Conservation (phyloP, 2,329 filamentous ascomycete species). For the Ascochyta fabae region DNA sequence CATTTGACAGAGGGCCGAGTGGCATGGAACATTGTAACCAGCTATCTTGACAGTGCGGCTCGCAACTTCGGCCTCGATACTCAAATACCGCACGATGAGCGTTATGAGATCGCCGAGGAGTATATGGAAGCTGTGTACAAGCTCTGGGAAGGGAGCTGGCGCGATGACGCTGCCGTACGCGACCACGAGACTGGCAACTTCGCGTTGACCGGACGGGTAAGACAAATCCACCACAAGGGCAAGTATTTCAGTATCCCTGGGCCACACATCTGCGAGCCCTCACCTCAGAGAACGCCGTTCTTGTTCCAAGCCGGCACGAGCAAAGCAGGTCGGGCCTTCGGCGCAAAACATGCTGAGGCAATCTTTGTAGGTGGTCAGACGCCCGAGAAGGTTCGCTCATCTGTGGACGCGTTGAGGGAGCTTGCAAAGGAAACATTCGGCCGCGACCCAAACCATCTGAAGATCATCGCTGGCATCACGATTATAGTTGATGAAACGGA, state of each 20-base stretch:
- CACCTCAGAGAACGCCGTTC: conserved; percentile 70
- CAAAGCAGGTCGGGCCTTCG: conserved; percentile 67
- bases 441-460: background rate
- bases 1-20: conserved; percentile 65
- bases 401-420: conserved; percentile 51
- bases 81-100: conserved; percentile 67
- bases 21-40: conserved; percentile 63
- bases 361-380: conserved; percentile 66
- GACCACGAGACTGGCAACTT: conserved; percentile 64
- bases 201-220: conserved; percentile 60
- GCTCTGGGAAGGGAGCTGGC: conserved; percentile 69
- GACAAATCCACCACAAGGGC: conserved; percentile 68
- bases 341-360: conserved; percentile 70
- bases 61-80: conserved; percentile 62
- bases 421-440: background rate
- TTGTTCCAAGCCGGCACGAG: conserved; percentile 72
- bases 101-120: conserved; percentile 71
- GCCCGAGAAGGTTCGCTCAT: conserved; percentile 61
- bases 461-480: background rate
- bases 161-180: conserved; percentile 66
- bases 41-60: conserved; percentile 68
- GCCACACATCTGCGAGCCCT: conserved; percentile 69
- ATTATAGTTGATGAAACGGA: conserved; percentile 62
- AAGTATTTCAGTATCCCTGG: conserved; percentile 70
- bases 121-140: conserved; percentile 73